These are phyloP conservation scores for Trematosphaeria pertusa DNA, from an alignment of 2,329 filamentous ascomycete genomes.

Conservation along the genomic window DNA sequence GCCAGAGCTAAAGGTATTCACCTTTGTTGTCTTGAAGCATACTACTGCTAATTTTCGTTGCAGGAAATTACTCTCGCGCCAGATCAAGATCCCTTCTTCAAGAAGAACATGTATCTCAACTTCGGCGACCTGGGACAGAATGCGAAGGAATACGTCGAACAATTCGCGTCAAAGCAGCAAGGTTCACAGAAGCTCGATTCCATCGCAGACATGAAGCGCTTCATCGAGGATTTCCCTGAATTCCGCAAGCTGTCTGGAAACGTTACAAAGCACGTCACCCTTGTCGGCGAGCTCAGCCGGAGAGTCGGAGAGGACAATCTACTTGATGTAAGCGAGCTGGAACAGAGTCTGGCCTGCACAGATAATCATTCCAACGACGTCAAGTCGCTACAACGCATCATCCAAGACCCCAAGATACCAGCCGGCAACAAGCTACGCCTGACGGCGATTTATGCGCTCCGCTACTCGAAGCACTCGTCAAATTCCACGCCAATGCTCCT, in stretches of 20 bases:
- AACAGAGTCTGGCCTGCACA: constrained; percentile 95
- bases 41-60: not conserved
- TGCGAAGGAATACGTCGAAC: constrained; percentile 98
- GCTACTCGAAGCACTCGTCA: constrained; percentile 85
- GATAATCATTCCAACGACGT: constrained; percentile 92
- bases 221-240: constrained; percentile 98
- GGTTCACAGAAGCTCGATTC: constrained; percentile 96
- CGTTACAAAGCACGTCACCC: constrained; percentile 96
- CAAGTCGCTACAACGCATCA: constrained; percentile 88
- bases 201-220: constrained; percentile 98
- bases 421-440: constrained; percentile 85
- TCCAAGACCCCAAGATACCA: constrained; percentile 79
- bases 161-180: constrained; percentile 98
- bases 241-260: constrained; percentile 97
- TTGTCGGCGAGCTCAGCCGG: constrained; percentile 91
- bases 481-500: constrained; percentile 85
- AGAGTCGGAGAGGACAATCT: constrained; percentile 84
- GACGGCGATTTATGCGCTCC: constrained; percentile 91
- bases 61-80: constrained; percentile 91
- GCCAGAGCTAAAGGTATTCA: constrained; percentile 72
- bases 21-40: too few relatives aligned
- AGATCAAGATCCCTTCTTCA: constrained; percentile 98
- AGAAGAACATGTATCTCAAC: constrained; percentile 98
- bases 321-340: constrained; percentile 95
- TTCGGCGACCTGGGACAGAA: constrained; percentile 95